These are phyloP conservation scores for Podaxis mareebaensis DNA, from an alignment of 768 basidiomycete genomes.

Conservation along the genomic window DNA sequence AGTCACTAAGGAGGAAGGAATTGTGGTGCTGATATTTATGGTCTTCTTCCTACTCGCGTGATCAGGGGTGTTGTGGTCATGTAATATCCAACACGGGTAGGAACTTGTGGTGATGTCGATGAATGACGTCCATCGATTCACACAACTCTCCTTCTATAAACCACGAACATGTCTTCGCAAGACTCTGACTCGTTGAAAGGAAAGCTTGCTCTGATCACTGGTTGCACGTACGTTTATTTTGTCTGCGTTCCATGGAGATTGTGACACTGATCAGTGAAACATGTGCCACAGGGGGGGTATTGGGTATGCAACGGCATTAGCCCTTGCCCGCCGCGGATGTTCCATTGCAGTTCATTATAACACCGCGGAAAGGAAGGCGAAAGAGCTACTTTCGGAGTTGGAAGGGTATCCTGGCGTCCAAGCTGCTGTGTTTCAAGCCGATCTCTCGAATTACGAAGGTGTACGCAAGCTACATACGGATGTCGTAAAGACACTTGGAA, in stretches of 20 bases:
- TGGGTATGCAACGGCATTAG: slow-evolving; percentile 48
- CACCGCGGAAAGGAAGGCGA: slow-evolving; percentile 36
- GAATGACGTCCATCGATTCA: background rate
- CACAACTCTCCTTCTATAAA: background rate
- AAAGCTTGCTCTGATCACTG: slow-evolving; percentile 30
- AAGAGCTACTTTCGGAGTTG: slow-evolving; percentile 39
- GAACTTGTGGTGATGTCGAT: background rate
- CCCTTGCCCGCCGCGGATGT: slow-evolving; percentile 44
- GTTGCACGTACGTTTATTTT: slow-evolving; percentile 25
- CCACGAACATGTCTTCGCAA: slow-evolving; percentile 4
- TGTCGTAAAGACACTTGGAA: slow-evolving; percentile 44
- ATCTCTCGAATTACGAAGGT: slow-evolving; percentile 44
- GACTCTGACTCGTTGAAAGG: slow-evolving; percentile 19
- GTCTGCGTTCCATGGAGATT: background rate
- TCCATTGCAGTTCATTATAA: slow-evolving; percentile 55
- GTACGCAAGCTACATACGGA: slow-evolving; percentile 43
- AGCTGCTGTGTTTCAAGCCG: slow-evolving; percentile 47
- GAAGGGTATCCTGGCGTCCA: slow-evolving; percentile 31
- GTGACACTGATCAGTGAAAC: background rate
- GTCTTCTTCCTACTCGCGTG: background rate
- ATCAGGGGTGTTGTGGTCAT: background rate
- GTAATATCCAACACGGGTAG: background rate
- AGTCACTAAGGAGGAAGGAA: background rate
- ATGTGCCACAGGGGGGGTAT: slow-evolving; percentile 46
- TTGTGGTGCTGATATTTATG: background rate